A percentile compares a stretch with the other conserved stretches of the same genome.
phyloP scores from a whole-genome alignment of 129 eudicot species.

The Mikania micrantha region DNA sequence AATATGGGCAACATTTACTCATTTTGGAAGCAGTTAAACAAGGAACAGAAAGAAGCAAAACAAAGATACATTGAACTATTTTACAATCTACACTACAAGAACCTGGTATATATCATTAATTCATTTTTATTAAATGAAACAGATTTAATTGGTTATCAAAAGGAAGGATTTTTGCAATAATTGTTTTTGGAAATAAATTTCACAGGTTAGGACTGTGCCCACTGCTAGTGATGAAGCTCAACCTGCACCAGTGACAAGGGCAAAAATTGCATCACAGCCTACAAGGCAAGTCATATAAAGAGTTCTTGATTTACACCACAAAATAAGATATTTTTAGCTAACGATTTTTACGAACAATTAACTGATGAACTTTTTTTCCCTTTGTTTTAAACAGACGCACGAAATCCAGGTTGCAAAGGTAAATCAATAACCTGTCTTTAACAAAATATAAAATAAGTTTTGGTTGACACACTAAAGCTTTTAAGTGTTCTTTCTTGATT shows the following conservation, averaged over 20 bases:
- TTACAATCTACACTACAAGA: conserved; percentile 64
- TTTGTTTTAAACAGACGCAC: conserved; percentile 39
- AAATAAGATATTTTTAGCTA: not conserved
- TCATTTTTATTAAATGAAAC: not conserved
- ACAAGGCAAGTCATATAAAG: conserved; percentile 31
- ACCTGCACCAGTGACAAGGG: conserved; percentile 29
- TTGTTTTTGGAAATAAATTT: conserved; percentile 9
- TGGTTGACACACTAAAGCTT: not conserved
- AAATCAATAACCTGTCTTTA: conserved; percentile 2
- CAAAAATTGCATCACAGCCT: conserved; percentile 30
- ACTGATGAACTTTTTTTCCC: not conserved
- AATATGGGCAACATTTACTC: conserved; percentile 79
- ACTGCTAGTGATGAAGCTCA: conserved; percentile 29
- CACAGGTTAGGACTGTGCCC: conserved; percentile 48
- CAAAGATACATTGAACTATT: conserved; percentile 81
- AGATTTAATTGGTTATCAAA: not conserved
- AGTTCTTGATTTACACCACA: not conserved
- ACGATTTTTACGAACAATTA: not conserved
- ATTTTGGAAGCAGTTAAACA: conserved; percentile 73
- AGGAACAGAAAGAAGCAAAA: conserved; percentile 77
- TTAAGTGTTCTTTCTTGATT: not conserved
- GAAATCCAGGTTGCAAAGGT: conserved; percentile 49
- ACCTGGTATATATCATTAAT: conserved; percentile 47
- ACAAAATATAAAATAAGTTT: not conserved
- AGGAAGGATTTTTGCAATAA: not conserved